Percentiles rank a stretch among this genome's conserved stretches.
Evolutionary conservation across 1,284 basidiomycete species (phyloP).

Genomic region (Ganoderma multipileum): DNA sequence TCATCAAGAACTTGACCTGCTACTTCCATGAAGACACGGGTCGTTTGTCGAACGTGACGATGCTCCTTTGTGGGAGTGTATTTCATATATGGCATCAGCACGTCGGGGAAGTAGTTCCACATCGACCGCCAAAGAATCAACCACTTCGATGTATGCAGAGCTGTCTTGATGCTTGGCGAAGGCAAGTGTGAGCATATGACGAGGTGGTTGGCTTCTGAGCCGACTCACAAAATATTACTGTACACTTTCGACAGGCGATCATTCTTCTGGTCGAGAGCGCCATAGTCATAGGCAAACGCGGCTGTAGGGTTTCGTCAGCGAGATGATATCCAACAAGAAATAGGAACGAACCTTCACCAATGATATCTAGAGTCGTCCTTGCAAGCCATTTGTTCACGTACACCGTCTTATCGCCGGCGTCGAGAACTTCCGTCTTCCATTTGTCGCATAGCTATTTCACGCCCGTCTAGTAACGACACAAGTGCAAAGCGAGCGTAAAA

Average conservation of each 20-base stretch:
- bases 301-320: slow-evolving; percentile 18
- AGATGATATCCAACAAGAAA: background rate
- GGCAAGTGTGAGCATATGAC: background rate
- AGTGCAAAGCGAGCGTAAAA: background rate
- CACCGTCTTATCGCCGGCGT: slow-evolving; percentile 13
- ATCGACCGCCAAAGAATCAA: slow-evolving; percentile 32
- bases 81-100: slow-evolving; percentile 31
- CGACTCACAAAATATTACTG: slow-evolving; percentile 41
- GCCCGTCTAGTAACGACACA: background rate
- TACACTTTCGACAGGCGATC: slow-evolving; percentile 36
- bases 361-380: slow-evolving; percentile 40
- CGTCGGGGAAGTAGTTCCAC: slow-evolving; percentile 38
- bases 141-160: slow-evolving; percentile 34
- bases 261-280: slow-evolving; percentile 35
- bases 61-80: slow-evolving; percentile 39
- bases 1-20: slow-evolving; percentile 33
- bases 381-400: slow-evolving; percentile 35
- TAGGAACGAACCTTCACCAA: slow-evolving; percentile 36
- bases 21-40: slow-evolving; percentile 27
- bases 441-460: slow-evolving; percentile 19
- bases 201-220: background rate
- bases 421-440: slow-evolving; percentile 27
- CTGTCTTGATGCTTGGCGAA: slow-evolving; percentile 17
- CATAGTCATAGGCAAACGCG: slow-evolving; percentile 41
- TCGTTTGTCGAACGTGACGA: slow-evolving; percentile 33